Evolutionary conservation across 805 yeast species (phyloP), one percentile per base, ranked within the genome.

Genomic region (Wickerhamiella musiphila): DNA sequence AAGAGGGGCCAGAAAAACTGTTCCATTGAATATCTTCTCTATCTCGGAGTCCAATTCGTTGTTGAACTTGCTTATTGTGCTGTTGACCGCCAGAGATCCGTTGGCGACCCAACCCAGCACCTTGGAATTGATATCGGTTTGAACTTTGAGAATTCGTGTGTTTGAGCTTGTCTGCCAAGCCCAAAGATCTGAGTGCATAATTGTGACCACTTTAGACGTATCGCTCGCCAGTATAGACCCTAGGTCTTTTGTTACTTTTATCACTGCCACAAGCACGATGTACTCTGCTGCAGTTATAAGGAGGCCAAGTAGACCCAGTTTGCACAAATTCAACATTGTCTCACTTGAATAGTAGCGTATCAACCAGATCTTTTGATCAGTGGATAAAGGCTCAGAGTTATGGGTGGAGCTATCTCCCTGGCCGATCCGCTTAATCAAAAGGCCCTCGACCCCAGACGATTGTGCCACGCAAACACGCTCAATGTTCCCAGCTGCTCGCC

Each of bases 91-190:
- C 0, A 49, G 43, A 0, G 90, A 67, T 0, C 82, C 63, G 1
- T 60, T 57, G 32, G 63, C 60, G 1, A 79, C 61, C 68, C 78
- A 68, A 0, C 78, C 78, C 38, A 84, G 69, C 11, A 82, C 40
- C 23, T 72, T 66, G 3, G 61, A 54, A 51, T 90, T 90, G 20
- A 83, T 52, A 3, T 49, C 48, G 1, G 40, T 39, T 46, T 78
- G 73, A 25, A 72, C 64, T 1, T 39, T 32, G 5, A 50, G 41
- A 15, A 84, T 55, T 35, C 68, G 68, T 0, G 33, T 35, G 45
- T 82, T 82, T 1, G 83, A 70, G 10, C 60, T 54, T 22, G 52
- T 49, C 0, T 67, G 52, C 86, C 86, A 77, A 3, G 41, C 15
- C 30, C 14, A 33, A 15, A 40, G 21, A 4, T 44, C 34, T 4